Base-by-base conservation (phyloP, 129 eudicot genomes). In the Pulicaria dysenterica region DNA sequence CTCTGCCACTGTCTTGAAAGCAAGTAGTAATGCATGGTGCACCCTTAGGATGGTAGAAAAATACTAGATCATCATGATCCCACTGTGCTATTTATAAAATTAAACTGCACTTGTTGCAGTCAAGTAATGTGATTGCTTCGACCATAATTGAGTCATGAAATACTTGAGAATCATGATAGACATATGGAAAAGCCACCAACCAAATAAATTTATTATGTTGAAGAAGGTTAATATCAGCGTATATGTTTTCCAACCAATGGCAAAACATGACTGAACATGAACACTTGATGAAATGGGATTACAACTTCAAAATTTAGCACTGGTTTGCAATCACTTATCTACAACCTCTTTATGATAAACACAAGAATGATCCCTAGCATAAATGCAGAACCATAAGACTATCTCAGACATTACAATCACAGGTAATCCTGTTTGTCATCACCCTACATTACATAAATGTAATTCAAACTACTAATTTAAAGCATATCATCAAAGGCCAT, bases 381-480 rank as follows among this genome's bases (percentile, higher is more conserved):
- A 40, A 58, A 17, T 12, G 10, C 47, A 14, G 49, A 39, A n/a
- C 4, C 16, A 66, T 67, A 54, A 55, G 53, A 63, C 16, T 16
- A 46, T 65, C 6, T 43, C 66, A 46, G 69, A 31, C 31, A 17
- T 48, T 39, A 73, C 31, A 13, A 46, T 67, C 31, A 67, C 19
- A 76, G 10, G 9, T 38, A 46, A 66, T 44, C 36, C 7, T 66
- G 67, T 60, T 38, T 38, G 24, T 6, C 39, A 69, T 51, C 62
- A 73, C 48, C 62, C 55, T 74, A 50, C 44, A 74, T 64, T 11
- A 43, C 53, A 67, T 61, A 59, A 72, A 36, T n/a, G 16, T 62
- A 48, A 51, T 24, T 63, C 5, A 63, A 46, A 36, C 40, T 46
- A 47, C 17, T 58, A 67, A 59, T 39, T 46, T 42, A 12, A 39